Evolutionary conservation across 257 asterid species (phyloP).

Genomic region (Echium plantagineum): DNA sequence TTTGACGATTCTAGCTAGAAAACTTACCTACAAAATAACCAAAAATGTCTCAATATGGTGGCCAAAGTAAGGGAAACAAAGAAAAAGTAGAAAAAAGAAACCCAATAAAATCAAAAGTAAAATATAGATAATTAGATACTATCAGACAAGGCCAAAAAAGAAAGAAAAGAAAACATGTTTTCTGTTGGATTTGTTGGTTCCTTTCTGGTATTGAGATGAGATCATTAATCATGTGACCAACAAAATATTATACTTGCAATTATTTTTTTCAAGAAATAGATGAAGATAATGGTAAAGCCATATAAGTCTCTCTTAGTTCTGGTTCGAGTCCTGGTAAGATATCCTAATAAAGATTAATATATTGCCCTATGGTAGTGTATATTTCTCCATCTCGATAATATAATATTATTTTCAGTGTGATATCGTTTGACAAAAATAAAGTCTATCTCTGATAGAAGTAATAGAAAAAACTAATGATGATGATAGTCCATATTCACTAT

Average conservation of each 20-base stretch:
- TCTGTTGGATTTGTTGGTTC: not conserved
- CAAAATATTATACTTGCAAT: not conserved
- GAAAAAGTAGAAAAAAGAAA: not conserved
- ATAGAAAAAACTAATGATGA: slow-evolving; percentile 42
- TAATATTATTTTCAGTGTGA: too few species aligned
- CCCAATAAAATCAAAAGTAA: not conserved
- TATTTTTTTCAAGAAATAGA: too few species aligned
- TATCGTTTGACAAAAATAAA: too few species aligned
- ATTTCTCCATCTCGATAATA: too few species aligned
- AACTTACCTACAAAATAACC: not conserved
- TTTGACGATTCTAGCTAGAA: not conserved
- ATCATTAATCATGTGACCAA: not conserved
- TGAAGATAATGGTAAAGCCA: not conserved
- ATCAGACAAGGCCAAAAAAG: not conserved
- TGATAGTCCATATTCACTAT: slow-evolving; percentile 33
- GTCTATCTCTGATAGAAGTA: not conserved
- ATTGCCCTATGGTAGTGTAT: too few species aligned
- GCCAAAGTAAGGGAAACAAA: not conserved
- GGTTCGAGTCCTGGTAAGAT: too few species aligned
- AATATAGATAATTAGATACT: not conserved
- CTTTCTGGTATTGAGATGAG: not conserved
- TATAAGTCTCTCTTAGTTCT: too few species aligned
- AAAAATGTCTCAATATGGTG: not conserved
- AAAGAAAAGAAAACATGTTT: not conserved
- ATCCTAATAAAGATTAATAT: too few species aligned